Base-by-base conservation (phyloP, 2,329 filamentous ascomycete species). In the Aspergillus latus region DNA sequence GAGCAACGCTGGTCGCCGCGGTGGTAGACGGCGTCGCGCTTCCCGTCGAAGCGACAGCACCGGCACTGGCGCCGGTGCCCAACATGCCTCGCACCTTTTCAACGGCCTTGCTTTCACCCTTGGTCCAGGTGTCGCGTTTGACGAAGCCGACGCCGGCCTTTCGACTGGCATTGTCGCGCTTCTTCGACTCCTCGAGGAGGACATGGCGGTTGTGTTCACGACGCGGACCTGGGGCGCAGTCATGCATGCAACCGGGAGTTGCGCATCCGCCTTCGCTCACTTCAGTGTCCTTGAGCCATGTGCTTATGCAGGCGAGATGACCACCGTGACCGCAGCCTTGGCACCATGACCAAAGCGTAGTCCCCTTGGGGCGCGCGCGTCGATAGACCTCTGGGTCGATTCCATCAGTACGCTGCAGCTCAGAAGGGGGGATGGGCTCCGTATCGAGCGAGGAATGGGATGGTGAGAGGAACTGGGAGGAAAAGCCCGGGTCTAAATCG, bases 311-410 rank as follows among this genome's bases (percentile, higher is more conserved):
- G 49, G 78, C 78, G 5, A 78, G 72, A 64, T 88, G 85, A 2
- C 80, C 83, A 39, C 81, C 79, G 62, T 88, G 85, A 3, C 83
- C 82, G 67, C 85, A 88, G 10, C 80, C 74, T 63, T 84, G 76
- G 67, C 85, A 88, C 74, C 79, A 80, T 4, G 80, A 78, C 78
- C 80, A 84, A 16, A 84, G 74, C 6, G 68, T 66, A 13, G 73
- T 65, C 32, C 71, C 73, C 54, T 66, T 68, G 30, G 68, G 66
- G 16, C 68, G 66, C 7, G 66, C 61, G 56, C 57, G 55, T 60
- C 55, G 68, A 61, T 63, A 59, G 54, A 66, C n/a, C 36, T 63
- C 60, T 59, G 63, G 10, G 40, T 42, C 36, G 9, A 39, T 10
- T 50, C 61, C 49, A 56, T 64, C 46, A 59, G 71, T 32, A 54